Evolutionary conservation across 2,329 filamentous ascomycete species (phyloP), one percentile per base, ranked within the genome.

Genomic region (Epichloe festucae): DNA sequence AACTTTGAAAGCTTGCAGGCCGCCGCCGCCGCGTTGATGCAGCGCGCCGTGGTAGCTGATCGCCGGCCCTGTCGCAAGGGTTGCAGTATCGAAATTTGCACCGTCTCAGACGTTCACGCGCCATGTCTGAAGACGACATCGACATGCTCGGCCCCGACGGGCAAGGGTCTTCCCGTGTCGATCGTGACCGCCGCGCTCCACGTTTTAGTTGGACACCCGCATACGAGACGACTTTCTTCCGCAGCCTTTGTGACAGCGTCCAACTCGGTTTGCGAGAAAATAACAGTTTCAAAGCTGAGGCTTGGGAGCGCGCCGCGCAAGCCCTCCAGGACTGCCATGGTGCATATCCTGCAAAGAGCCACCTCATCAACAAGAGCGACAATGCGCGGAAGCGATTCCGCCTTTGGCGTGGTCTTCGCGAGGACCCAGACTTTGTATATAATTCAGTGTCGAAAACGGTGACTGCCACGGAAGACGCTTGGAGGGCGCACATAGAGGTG

Each of bases 331-430:
- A 77, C 34, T 72, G 71, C 50, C 78, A 81, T 58, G 69, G 70
- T 59, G 76, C 77, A 45, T 78, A 72, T 55, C 76, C 77, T n/a
- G 73, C 77, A 55, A 81, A 81, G 65, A 75, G 72, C 58, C 78
- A 81, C 51, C 73, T 81, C 38, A 79, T 81, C 63, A 81, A 81
- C 68, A 81, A 81, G 66, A 78, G 76, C 56, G 78, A 81, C 65
- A 81, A 81, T 63, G 78, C 78, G 53, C 72, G 78, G 48, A 81
- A 81, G 63, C 76, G 78, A 59, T 81, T 81, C 55, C 75, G 78
- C n/a, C 67, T 81, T 49, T 81, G 78, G 78, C 67, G 78, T 17
- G 76, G 77, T 21, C 63, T 81, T 57, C 68, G 77, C 23, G 78
- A 81, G 60, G 72, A 81, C 53, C 73, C 75, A 2, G 74, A 77